Base-by-base conservation (phyloP, 805 yeast species). In the Geotrichum ghanense region DNA sequence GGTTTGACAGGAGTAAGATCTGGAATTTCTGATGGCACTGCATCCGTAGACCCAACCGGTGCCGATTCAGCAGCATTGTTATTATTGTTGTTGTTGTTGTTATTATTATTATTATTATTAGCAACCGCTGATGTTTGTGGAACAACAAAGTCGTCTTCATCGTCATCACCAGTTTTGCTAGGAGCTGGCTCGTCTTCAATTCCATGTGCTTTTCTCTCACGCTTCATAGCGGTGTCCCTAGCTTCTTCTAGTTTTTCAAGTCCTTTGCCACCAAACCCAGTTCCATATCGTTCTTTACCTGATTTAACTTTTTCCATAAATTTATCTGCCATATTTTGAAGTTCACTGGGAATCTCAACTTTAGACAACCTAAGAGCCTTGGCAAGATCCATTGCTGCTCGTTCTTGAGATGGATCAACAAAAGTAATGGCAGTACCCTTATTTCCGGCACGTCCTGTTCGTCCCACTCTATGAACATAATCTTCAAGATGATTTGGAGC, bases 221-320 rank as follows among this genome's bases (percentile, higher is more conserved):
- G 48, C 46, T 67, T 68, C 50, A 75, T 67, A 42, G 73, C 69
- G 43, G 69, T 69, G 40, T 74, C 74, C 48, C 92, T 65, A 5
- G 71, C 61, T 49, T 78, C 76, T 50, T 85, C 89, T 39, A 89
- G 66, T 51, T 81, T 82, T 41, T 81, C 90, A 45, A 89, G 69
- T 1, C 97, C 97, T 53, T 83, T 81, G 19, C 98, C 98, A 2
- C 96, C 95, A 67, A 88, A 92, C 0, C 98, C 98, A 46, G 78
- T 75, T 22, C 76, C 73, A 48, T 75, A 70, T 54, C 72, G 75
- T 58, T 72, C 81, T 46, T 80, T 78, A 0, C 95, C 95, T 1
- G 67, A 59, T 51, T 79, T 78, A 50, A 85, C 70, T 48, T 81
- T 85, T 12, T 64, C 69, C 48, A 75, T 65, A 60, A 84, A 87